A percentile compares a stretch with the other conserved stretches of the same genome.
Evolutionary conservation across 2,329 filamentous ascomycete species (phyloP).

Genomic region (Bipolaris gigantea): DNA sequence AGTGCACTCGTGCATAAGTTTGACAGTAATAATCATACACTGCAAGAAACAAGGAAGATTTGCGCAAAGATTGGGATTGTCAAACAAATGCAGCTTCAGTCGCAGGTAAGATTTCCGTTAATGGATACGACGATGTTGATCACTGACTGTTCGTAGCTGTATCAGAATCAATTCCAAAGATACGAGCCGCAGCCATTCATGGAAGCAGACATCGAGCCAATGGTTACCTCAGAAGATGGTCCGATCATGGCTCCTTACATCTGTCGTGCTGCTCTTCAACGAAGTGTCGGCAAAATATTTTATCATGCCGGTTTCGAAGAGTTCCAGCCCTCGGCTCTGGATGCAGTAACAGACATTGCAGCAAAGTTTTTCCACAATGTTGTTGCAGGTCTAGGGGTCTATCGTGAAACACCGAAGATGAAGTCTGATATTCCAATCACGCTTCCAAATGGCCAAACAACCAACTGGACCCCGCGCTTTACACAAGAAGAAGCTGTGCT

Average conservation of each 20-base stretch:
- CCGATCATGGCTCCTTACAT: conserved; percentile 83
- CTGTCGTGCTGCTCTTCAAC: conserved; percentile 81
- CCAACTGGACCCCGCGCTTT: conserved; percentile 67
- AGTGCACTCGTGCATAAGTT: conserved; percentile 77
- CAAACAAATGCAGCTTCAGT: conserved; percentile 99
- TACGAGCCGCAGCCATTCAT: conserved; percentile 88
- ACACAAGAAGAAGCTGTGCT: conserved; percentile 83
- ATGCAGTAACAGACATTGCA: conserved; percentile 85
- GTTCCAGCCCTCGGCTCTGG: conserved; percentile 90
- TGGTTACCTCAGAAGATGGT: conserved; percentile 85
- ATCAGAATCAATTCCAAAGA: conserved; percentile 97
- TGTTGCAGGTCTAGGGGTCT: conserved; percentile 75
- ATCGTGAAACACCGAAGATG: conserved; percentile 79
- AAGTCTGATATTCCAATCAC: conserved; percentile 51
- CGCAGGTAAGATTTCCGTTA: conserved; percentile 65
- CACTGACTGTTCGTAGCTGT: conserved; percentile 63
- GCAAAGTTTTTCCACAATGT: conserved; percentile 88
- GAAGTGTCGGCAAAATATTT: conserved; percentile 90
- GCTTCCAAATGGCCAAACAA: conserved; percentile 32
- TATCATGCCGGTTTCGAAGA: conserved; percentile 98
- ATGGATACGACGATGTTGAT: neutral
- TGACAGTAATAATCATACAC: conserved; percentile 87
- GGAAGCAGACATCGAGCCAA: conserved; percentile 83
- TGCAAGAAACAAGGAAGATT: conserved; percentile 95
- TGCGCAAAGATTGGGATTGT: conserved; percentile 96